Conservation (phyloP, 768 basidiomycete species). For the Suillus occidentalis region DNA sequence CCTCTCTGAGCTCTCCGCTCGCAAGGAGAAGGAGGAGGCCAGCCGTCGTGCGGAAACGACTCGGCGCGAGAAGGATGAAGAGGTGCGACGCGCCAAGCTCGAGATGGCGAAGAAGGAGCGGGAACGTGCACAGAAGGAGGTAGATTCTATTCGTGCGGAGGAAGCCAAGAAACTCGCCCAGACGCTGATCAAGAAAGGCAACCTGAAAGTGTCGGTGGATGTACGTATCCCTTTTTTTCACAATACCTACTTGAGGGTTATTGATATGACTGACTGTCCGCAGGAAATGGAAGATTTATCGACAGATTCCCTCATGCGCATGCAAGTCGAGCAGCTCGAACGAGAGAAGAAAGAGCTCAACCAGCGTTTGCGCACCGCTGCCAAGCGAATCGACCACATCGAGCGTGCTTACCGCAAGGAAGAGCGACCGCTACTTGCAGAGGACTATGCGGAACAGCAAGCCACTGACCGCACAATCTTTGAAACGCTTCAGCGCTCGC, state of each 20-base stretch:
- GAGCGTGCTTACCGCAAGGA: constrained; percentile 95
- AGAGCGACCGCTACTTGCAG: constrained; percentile 78
- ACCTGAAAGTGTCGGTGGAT: constrained; percentile 68
- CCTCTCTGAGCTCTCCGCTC: constrained; percentile 75
- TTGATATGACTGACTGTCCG: constrained; percentile 7
- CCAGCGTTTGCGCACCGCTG: constrained; percentile 76
- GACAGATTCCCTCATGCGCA: constrained; percentile 80
- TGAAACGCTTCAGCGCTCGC: constrained; percentile 55
- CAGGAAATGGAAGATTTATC: constrained; percentile 83
- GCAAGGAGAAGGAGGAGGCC: constrained; percentile 88
- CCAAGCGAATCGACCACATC: constrained; percentile 92
- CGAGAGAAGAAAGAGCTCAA: constrained; percentile 91
- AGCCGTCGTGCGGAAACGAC: constrained; percentile 70
- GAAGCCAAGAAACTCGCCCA: constrained; percentile 90
- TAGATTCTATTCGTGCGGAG: constrained; percentile 54
- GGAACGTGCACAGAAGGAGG: constrained; percentile 71
- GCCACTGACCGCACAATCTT: constrained; percentile 70
- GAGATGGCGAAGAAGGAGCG: constrained; percentile 67
- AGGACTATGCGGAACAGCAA: constrained; percentile 89
- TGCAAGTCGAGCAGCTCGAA: constrained; percentile 94
- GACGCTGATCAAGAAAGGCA: constrained; percentile 76
- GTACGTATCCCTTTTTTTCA: constrained; percentile 42
- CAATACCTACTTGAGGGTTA: constrained; percentile 12
- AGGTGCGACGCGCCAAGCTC: constrained; percentile 58
- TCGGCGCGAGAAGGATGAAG: constrained; percentile 69